Percentiles rank a stretch among this genome's conserved stretches.
These are phyloP conservation scores for Stereocaulon alpinum DNA, from an alignment of 495 filamentous ascomycete species.

Conservation along the genomic window DNA sequence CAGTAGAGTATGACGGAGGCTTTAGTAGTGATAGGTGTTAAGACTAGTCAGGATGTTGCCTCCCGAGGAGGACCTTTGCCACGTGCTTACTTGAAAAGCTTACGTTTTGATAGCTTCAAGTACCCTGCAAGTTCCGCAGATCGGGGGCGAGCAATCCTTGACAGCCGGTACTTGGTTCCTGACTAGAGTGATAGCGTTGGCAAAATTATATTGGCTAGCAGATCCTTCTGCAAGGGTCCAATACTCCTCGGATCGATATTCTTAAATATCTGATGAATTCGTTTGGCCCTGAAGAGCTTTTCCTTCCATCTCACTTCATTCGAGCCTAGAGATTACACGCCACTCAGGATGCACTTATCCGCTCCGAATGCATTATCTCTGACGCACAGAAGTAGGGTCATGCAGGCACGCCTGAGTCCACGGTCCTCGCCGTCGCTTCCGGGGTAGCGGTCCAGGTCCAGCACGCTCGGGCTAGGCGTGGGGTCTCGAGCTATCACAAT, in stretches of 20 bases:
- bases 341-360: too few species aligned
- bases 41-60: too few species aligned
- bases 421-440: not conserved
- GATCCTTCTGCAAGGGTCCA: conserved; percentile 1
- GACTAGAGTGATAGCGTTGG: conserved; percentile 3
- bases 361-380: not conserved
- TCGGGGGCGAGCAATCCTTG: not conserved
- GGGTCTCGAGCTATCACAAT: conserved; percentile 12
- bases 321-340: too few species aligned
- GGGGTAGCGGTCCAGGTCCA: conserved; percentile 14
- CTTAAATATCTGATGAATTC: too few species aligned
- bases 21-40: too few species aligned
- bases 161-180: conserved; percentile 4
- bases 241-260: not conserved
- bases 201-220: not conserved
- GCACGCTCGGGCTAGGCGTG: not conserved
- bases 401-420: conserved; percentile 3
- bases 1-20: too few species aligned
- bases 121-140: not conserved
- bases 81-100: too few species aligned
- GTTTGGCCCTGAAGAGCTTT: not conserved
- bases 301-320: not conserved
- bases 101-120: too few species aligned
- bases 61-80: too few species aligned
- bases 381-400: not conserved